Percentiles rank a stretch among this genome's conserved stretches.
Evolutionary conservation across 345 rosid species (phyloP).

Genomic region (Pistacia atlantica): DNA sequence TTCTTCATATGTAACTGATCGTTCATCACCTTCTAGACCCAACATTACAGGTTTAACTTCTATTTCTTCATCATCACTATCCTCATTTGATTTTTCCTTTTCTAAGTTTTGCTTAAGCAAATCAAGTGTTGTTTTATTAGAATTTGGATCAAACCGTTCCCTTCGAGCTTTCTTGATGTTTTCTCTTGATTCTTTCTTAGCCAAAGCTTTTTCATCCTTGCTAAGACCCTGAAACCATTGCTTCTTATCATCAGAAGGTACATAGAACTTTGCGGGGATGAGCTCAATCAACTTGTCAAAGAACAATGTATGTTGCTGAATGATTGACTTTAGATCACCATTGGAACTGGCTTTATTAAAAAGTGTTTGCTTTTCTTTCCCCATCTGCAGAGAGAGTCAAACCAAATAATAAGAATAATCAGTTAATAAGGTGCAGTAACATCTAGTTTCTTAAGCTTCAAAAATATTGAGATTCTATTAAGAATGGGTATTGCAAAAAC

Average conservation of each 20-base stretch:
- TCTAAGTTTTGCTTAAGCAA: conserved; percentile 66
- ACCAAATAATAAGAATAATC: neutral
- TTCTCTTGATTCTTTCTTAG: conserved; percentile 63
- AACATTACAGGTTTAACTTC: conserved; percentile 37
- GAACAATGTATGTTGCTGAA: conserved; percentile 45
- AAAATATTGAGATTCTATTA: neutral
- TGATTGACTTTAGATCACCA: conserved; percentile 46
- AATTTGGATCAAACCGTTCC: conserved; percentile 76
- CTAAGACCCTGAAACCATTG: conserved; percentile 78
- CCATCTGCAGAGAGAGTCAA: conserved; percentile 36
- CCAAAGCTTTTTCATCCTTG: conserved; percentile 62
- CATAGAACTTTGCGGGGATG: conserved; percentile 80
- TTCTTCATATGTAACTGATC: conserved; percentile 71
- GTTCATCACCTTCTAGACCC: conserved; percentile 40
- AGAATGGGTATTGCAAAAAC: neutral
- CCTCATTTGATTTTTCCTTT: conserved; percentile 48
- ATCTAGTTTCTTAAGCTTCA: neutral
- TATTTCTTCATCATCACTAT: conserved; percentile 48
- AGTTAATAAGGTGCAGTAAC: no score
- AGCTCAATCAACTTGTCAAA: conserved; percentile 79
- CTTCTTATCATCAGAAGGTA: conserved; percentile 65
- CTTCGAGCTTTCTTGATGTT: conserved; percentile 80
- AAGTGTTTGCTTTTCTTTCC: conserved; percentile 40
- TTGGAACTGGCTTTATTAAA: conserved; percentile 1
- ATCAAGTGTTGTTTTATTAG: conserved; percentile 58